Evolutionary conservation across 768 basidiomycete genomes (phyloP), one percentile per base, ranked within the genome.

Genomic region (Auriscalpium microsporum): DNA sequence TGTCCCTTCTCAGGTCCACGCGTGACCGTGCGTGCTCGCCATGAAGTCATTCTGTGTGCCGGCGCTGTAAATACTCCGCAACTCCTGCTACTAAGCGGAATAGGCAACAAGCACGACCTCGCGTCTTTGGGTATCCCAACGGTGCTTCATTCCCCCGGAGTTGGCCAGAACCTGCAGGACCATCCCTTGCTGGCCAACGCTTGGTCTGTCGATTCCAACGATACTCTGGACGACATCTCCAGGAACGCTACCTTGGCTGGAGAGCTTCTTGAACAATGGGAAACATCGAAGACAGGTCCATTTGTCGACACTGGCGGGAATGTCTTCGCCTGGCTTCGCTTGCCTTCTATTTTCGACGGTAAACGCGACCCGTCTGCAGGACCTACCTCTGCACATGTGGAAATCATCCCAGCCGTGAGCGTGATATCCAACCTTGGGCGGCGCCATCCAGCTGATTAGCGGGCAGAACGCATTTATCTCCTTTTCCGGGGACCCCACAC

Each of bases 151-250:
- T 50, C 65, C 13, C 66, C 71, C 14, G 58, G 62, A 44, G 67
- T 72, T 23, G 70, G 71, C 5, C 59, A 64, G 51, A 64, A 69
- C 48, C 49, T 72, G 48, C 56, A 61, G 19, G 69, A 69, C 54
- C 69, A 70, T 37, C 53, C 63, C 2, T 44, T 59, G 16, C 53
- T 62, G 13, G 13, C 42, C 6, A 37, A 54, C 14, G 28, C 50
- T 1, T 65, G 58, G 55, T 46, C 49, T 3, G 54, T 56, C 6
- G 55, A 55, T 19, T 53, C 56, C 11, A 55, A 51, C n/a, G 45
- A 55, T 38, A 57, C 61, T 8, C n/a, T 28, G 19, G 61, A 62
- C 46, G 54, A 55, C 38, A 5, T 48, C 14, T 2, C n/a, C 23
- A 16, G 54, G 37, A 28, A 55, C 37, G 9, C 47, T 38, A 37